These are phyloP conservation scores for Candida tropicalis DNA, from an alignment of 1,139 yeast species.

Conservation along the genomic window DNA sequence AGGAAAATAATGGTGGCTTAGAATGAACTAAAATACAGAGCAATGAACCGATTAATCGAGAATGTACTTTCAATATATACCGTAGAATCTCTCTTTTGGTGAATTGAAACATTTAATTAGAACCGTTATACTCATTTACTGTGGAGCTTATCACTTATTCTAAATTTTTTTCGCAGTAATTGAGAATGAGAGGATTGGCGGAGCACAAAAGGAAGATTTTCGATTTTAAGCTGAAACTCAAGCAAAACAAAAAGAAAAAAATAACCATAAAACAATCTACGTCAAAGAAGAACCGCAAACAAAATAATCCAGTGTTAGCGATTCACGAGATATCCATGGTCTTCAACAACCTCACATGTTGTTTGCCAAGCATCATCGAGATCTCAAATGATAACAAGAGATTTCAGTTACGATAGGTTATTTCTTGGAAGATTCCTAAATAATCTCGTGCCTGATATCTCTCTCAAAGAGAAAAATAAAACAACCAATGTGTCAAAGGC, in stretches of 20 bases:
- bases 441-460: background rate
- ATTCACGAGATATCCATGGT: no score
- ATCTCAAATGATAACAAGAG: background rate
- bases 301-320: no score
- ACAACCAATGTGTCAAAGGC: background rate
- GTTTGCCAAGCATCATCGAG: background rate
- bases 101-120: background rate
- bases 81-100: background rate
- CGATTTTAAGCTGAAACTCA: background rate
- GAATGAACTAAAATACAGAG: background rate
- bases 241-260: background rate
- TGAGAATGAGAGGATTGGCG: background rate
- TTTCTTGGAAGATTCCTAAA: background rate
- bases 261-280: no score
- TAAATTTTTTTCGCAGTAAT: background rate
- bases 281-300: no score
- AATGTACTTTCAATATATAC: background rate
- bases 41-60: background rate
- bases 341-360: no score
- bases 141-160: background rate
- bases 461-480: background rate
- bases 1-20: conserved; percentile 2
- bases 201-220: background rate
- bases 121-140: background rate
- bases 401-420: background rate